Percentiles rank a stretch among this genome's conserved stretches.
Conservation (phyloP, 1,139 yeast genomes). For the Blastobotrys serpentis region DNA sequence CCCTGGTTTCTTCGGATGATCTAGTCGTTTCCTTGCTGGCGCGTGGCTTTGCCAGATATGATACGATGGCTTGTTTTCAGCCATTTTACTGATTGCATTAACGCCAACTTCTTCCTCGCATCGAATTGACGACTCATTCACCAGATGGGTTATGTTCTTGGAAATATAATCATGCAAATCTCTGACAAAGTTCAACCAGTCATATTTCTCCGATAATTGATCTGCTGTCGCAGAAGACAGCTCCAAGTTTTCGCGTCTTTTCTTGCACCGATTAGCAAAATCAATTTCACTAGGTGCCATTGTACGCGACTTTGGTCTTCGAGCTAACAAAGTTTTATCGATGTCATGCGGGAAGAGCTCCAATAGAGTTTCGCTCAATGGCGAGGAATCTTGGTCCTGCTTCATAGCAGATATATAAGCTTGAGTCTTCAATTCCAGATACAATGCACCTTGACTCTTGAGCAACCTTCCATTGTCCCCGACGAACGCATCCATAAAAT, state of each 20-base stretch:
- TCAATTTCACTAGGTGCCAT: conserved; percentile 71
- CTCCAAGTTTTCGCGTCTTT: conserved; percentile 62
- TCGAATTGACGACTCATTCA: background rate
- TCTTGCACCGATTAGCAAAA: conserved; percentile 65
- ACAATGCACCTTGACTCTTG: conserved; percentile 77
- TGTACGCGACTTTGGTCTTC: conserved; percentile 23
- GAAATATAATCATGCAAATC: conserved; percentile 77
- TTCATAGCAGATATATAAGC: conserved; percentile 88
- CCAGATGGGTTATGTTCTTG: conserved; percentile 45
- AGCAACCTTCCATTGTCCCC: conserved; percentile 55
- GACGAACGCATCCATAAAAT: conserved; percentile 74
- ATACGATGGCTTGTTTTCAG: conserved; percentile 7
- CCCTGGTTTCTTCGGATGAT: background rate
- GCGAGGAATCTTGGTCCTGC: conserved; percentile 51
- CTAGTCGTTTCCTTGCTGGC: background rate
- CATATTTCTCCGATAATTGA: conserved; percentile 58
- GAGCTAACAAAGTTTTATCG: conserved; percentile 43
- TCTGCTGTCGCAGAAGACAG: conserved; percentile 45
- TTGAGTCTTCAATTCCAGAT: conserved; percentile 86
- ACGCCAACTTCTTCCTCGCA: background rate
- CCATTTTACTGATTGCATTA: background rate
- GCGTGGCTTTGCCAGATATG: conserved; percentile 7
- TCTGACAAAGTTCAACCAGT: conserved; percentile 70
- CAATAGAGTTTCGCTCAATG: conserved; percentile 67
- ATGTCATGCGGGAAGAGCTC: conserved; percentile 64